A percentile compares a stretch with the other conserved stretches of the same genome.
Evolutionary conservation across 1,284 basidiomycete genomes (phyloP).

Genomic region (Mycosarcoma maydis): DNA sequence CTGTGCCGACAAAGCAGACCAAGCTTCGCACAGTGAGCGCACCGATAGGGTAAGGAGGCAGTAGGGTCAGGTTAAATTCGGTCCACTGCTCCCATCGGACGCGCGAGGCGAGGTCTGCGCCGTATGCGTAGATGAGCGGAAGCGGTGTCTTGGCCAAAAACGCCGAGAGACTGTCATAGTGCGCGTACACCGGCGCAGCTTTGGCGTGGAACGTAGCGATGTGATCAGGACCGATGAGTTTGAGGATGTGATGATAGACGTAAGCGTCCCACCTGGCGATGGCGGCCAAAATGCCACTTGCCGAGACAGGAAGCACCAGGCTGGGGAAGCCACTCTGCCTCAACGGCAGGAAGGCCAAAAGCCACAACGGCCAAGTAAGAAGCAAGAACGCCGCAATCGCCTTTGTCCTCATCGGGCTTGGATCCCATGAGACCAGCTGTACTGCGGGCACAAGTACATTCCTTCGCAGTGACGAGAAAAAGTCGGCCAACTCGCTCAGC

Average conservation of each 20-base stretch:
- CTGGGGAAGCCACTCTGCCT: conserved; percentile 32
- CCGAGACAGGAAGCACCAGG: conserved; percentile 41
- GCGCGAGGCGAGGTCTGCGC: not conserved
- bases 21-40: conserved; percentile 58
- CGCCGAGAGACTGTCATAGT: conserved; percentile 10
- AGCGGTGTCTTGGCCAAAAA: conserved; percentile 19
- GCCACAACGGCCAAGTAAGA: conserved; percentile 62
- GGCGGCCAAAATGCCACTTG: conserved; percentile 18
- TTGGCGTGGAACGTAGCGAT: conserved; percentile 15
- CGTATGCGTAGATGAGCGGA: conserved; percentile 12
- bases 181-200: conserved; percentile 20
- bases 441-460: conserved; percentile 49
- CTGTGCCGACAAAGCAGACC: conserved; percentile 54
- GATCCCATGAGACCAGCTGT: conserved; percentile 52
- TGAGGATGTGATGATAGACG: conserved; percentile 20
- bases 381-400: conserved; percentile 57
- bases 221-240: conserved; percentile 21
- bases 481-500: conserved; percentile 60
- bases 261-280: not conserved
- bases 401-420: conserved; percentile 40
- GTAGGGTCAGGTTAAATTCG: conserved; percentile 37
- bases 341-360: conserved; percentile 56
- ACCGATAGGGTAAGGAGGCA: conserved; percentile 64
- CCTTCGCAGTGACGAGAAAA: conserved; percentile 45
- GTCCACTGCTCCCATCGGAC: conserved; percentile 31